Conservation (phyloP, 2,329 filamentous ascomycete genomes). For the Cryphonectria radicalis region DNA sequence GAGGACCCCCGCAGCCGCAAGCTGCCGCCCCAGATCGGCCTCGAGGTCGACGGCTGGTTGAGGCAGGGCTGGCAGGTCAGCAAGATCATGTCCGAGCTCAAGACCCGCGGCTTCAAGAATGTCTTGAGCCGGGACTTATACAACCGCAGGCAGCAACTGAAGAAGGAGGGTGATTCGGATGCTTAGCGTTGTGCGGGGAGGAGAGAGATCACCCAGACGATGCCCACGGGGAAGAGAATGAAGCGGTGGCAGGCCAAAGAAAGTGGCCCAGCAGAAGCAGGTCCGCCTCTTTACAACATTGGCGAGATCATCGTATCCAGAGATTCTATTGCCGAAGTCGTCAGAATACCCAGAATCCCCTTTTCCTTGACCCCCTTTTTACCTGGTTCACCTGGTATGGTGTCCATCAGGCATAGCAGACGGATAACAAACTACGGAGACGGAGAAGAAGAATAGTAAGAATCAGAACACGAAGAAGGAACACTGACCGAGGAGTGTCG, state of each 20-base stretch:
- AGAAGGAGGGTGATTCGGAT: conserved; percentile 30
- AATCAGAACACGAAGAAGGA: neutral
- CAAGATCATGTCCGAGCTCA: conserved; percentile 43
- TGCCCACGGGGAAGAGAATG: neutral
- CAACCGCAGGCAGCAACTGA: conserved; percentile 42
- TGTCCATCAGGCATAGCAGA: neutral
- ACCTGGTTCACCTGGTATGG: neutral
- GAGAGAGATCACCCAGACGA: neutral
- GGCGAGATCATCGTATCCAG: neutral
- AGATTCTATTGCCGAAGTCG: neutral
- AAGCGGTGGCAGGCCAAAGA: neutral
- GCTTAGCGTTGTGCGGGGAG: neutral
- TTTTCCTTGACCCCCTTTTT: neutral
- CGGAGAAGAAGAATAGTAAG: neutral
- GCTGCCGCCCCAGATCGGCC: conserved; percentile 38
- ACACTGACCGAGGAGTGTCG: neutral
- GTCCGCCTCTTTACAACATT: neutral
- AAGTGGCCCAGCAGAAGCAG: neutral
- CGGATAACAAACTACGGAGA: neutral
- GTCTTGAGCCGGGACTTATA: conserved; percentile 44
- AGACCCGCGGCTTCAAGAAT: conserved; percentile 40
- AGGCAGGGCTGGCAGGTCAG: conserved; percentile 39
- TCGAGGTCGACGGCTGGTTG: conserved; percentile 43
- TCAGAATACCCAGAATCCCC: neutral
- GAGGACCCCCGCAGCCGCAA: conserved; percentile 43